Evolutionary conservation across 2,329 filamentous ascomycete genomes (phyloP).

Genomic region (Fusarium sp.): DNA sequence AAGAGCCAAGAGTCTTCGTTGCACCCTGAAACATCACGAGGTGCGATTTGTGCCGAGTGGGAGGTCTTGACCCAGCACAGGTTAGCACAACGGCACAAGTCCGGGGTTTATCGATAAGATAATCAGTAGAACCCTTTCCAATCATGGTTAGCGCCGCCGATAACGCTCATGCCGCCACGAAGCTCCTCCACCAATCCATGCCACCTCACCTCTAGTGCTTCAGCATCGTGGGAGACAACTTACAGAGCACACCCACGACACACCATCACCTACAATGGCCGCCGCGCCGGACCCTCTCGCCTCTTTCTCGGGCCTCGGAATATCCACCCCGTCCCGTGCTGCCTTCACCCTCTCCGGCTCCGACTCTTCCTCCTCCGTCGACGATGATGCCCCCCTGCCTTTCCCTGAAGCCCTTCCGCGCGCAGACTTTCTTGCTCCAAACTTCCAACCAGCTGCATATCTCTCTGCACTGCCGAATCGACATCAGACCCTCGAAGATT

Average conservation of each 20-base stretch:
- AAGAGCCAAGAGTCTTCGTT: neutral
- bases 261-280: constrained; percentile 22
- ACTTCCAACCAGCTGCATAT: constrained; percentile 85
- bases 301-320: constrained; percentile 44
- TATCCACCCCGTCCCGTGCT: constrained; percentile 44
- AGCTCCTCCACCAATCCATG: constrained; percentile 36
- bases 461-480: constrained; percentile 84
- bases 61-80: neutral
- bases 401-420: constrained; percentile 89
- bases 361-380: constrained; percentile 51
- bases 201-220: constrained; percentile 36
- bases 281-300: constrained; percentile 45
- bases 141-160: constrained; percentile 24
- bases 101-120: constrained; percentile 33
- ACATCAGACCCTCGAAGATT: constrained; percentile 95
- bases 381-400: constrained; percentile 80
- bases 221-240: constrained; percentile 13
- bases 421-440: constrained; percentile 79
- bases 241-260: constrained; percentile 10
- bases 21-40: neutral
- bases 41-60: neutral
- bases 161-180: constrained; percentile 3
- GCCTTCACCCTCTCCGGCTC: constrained; percentile 59
- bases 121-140: neutral
- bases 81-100: neutral